phyloP scores from a whole-genome alignment of 1,284 basidiomycete species.

The Boletus mariae region DNA sequence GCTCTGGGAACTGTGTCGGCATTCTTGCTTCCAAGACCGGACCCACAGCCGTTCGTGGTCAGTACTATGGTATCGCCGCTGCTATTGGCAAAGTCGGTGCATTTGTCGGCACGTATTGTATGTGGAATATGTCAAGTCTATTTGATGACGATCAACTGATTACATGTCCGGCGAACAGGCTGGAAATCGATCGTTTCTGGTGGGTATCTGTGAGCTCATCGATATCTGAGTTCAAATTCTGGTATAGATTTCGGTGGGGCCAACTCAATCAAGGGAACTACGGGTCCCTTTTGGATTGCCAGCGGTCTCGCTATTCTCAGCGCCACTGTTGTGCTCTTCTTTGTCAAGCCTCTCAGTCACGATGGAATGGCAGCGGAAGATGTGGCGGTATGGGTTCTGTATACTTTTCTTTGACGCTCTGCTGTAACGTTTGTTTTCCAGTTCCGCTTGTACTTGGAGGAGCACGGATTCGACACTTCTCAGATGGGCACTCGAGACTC shows the following conservation, averaged over 20 bases:
- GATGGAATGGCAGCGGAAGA: slow-evolving; percentile 85
- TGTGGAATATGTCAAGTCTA: slow-evolving; percentile 19
- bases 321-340: slow-evolving; percentile 69
- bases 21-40: slow-evolving; percentile 80
- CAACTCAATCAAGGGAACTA: slow-evolving; percentile 52
- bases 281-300: slow-evolving; percentile 80
- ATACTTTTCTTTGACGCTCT: neutral
- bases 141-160: slow-evolving; percentile 8
- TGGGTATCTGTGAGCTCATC: slow-evolving; percentile 21
- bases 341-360: slow-evolving; percentile 70
- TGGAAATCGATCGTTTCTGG: slow-evolving; percentile 70
- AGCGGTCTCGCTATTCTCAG: slow-evolving; percentile 80
- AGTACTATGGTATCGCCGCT: slow-evolving; percentile 83
- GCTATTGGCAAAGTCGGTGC: slow-evolving; percentile 90
- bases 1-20: slow-evolving; percentile 78
- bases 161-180: slow-evolving; percentile 35
- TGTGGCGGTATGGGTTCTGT: slow-evolving; percentile 25
- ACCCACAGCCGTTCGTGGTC: slow-evolving; percentile 82
- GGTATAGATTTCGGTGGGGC: slow-evolving; percentile 59
- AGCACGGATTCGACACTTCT: slow-evolving; percentile 72
- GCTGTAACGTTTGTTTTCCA: slow-evolving; percentile 23
- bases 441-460: slow-evolving; percentile 80
- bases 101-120: slow-evolving; percentile 78
- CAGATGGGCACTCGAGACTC: slow-evolving; percentile 52
- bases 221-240: slow-evolving; percentile 6